phyloP scores from a whole-genome alignment of 306 rosid species.

The Pterocarpus macrocarpus region DNA sequence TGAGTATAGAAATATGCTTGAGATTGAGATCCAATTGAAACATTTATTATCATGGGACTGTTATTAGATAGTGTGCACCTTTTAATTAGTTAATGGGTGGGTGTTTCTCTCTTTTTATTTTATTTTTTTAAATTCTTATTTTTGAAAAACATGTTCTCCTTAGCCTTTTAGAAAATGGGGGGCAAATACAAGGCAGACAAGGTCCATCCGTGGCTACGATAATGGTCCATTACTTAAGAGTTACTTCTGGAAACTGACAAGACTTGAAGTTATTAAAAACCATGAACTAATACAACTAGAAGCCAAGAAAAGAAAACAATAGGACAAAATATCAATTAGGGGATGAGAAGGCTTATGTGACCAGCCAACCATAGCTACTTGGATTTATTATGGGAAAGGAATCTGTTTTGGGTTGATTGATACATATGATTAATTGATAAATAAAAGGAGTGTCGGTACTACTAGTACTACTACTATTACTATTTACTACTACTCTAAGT shows the following conservation, averaged over 20 bases:
- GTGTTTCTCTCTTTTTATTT: background rate
- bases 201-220: slow-evolving; percentile 16
- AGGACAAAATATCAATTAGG: slow-evolving; percentile 41
- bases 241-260: slow-evolving; percentile 40
- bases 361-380: slow-evolving; percentile 1
- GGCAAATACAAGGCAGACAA: background rate
- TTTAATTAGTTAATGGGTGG: slow-evolving; percentile 30
- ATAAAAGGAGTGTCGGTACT: slow-evolving; percentile 30
- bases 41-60: slow-evolving; percentile 2
- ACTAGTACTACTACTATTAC: background rate
- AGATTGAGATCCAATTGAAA: slow-evolving; percentile 28
- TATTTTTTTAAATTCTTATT: background rate
- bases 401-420: slow-evolving; percentile 44
- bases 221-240: slow-evolving; percentile 18
- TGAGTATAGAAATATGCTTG: background rate
- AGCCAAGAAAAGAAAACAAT: slow-evolving; percentile 36
- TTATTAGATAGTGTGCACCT: slow-evolving; percentile 18
- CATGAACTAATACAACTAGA: slow-evolving; percentile 21
- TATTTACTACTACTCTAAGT: background rate
- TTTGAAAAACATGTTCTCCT: background rate
- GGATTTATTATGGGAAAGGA: slow-evolving; percentile 48
- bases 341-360: slow-evolving; percentile 40
- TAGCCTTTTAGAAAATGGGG: background rate
- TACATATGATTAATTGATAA: background rate
- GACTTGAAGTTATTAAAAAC: slow-evolving; percentile 33